Evolutionary conservation across 2,329 filamentous ascomycete species (phyloP).

Genomic region (Fusarium sp.): DNA sequence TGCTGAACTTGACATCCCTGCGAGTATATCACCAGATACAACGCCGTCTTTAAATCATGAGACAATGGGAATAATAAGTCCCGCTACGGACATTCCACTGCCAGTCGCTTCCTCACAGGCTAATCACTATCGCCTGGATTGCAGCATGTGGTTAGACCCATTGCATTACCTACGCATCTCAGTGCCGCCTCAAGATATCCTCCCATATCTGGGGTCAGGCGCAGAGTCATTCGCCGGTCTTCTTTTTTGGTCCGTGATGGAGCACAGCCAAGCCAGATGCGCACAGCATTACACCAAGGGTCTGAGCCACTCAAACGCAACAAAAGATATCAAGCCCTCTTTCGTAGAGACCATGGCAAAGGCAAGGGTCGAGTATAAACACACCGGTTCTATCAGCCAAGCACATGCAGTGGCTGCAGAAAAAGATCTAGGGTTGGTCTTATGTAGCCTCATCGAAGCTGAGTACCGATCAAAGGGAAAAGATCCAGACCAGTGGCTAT

Average conservation of each 20-base stretch:
- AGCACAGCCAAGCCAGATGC: slow-evolving; percentile 5
- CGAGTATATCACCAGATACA: background rate
- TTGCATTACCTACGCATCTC: slow-evolving; percentile 6
- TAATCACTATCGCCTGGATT: slow-evolving; percentile 8
- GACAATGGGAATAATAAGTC: background rate
- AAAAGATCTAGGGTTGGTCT: slow-evolving; percentile 1
- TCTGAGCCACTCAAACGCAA: slow-evolving; percentile 1
- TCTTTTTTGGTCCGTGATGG: slow-evolving; percentile 26
- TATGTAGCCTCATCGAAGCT: slow-evolving; percentile 8
- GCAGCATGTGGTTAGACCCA: slow-evolving; percentile 15
- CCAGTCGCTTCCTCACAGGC: background rate
- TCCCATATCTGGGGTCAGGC: background rate
- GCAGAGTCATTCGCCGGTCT: background rate
- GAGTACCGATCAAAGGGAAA: slow-evolving; percentile 14
- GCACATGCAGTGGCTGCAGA: background rate
- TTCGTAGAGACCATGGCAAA: slow-evolving; percentile 19
- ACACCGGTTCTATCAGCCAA: background rate
- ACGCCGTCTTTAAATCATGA: too few species aligned
- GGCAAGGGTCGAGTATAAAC: slow-evolving; percentile 11
- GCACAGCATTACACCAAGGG: background rate
- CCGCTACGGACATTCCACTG: accelerated
- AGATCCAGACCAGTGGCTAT: slow-evolving; percentile 17
- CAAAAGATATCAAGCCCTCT: background rate
- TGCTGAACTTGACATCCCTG: background rate
- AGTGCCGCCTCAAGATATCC: background rate